A percentile compares a stretch with the other conserved stretches of the same genome.
Evolutionary conservation across 176 grass and related monocot species (phyloP).

Genomic region (Metroxylon sagu): DNA sequence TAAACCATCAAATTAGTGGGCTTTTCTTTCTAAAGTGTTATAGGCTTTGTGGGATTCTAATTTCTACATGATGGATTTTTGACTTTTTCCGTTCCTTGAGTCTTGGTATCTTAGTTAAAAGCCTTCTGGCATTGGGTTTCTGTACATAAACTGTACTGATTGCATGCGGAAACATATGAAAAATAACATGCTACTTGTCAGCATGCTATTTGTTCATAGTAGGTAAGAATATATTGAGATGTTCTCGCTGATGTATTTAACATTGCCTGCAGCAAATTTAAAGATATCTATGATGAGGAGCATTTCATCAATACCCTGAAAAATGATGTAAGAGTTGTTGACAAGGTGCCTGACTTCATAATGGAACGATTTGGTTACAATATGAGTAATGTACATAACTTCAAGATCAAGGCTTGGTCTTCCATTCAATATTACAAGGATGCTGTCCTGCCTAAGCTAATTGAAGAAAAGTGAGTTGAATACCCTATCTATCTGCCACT

Average conservation of each 20-base stretch:
- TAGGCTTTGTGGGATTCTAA: too few relatives aligned
- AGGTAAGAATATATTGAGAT: neutral
- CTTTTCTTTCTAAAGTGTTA: too few relatives aligned
- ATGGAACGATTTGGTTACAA: slow-evolving; percentile 89
- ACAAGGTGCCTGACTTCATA: slow-evolving; percentile 83
- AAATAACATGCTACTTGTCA: too few relatives aligned
- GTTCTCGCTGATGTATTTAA: neutral
- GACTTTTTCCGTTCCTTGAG: too few relatives aligned
- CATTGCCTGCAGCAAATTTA: slow-evolving; percentile 76
- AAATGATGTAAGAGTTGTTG: slow-evolving; percentile 77
- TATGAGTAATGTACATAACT: slow-evolving; percentile 92
- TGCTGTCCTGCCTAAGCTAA: slow-evolving; percentile 75
- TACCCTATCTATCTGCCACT: slow-evolving; percentile 16
- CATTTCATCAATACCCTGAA: slow-evolving; percentile 69
- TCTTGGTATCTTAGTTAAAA: too few relatives aligned
- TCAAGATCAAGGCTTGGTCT: slow-evolving; percentile 98
- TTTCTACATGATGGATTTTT: too few relatives aligned
- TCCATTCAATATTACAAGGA: slow-evolving; percentile 76
- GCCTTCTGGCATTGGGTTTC: too few relatives aligned
- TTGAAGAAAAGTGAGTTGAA: slow-evolving; percentile 76
- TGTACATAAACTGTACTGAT: too few relatives aligned
- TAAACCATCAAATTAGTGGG: too few relatives aligned
- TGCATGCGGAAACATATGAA: too few relatives aligned
- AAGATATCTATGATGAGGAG: slow-evolving; percentile 86
- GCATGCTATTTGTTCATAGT: too few relatives aligned